phyloP scores from a whole-genome alignment of 164 flowering plant genomes.

The Tetrastigma voinierianum region DNA sequence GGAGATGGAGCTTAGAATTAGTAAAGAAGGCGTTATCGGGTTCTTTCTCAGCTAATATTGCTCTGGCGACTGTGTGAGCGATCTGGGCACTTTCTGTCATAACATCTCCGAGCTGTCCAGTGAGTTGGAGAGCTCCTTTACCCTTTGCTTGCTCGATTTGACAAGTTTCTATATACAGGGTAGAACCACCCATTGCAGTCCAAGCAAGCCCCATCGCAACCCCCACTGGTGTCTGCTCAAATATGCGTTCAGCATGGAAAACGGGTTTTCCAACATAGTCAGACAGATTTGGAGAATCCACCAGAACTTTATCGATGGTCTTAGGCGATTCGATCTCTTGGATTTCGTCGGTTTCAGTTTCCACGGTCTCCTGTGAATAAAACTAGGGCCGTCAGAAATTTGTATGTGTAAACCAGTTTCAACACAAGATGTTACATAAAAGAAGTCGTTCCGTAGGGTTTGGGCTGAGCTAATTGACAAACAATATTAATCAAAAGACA shows the following conservation, averaged over 20 bases:
- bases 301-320: conserved; percentile 49
- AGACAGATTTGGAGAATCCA: conserved; percentile 60
- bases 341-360: conserved; percentile 27
- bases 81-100: conserved; percentile 99
- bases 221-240: conserved; percentile 81
- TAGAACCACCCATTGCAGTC: conserved; percentile 99
- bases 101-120: conserved; percentile 98
- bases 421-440: neutral
- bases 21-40: conserved; percentile 70
- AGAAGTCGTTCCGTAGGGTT: neutral
- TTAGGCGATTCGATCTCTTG: conserved; percentile 37
- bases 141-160: conserved; percentile 83
- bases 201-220: conserved; percentile 99
- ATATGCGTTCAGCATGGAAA: conserved; percentile 92
- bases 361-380: conserved; percentile 37
- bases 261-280: conserved; percentile 97
- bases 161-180: conserved; percentile 83
- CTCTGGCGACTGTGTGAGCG: conserved; percentile 83
- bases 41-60: conserved; percentile 69
- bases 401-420: neutral
- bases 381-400: neutral
- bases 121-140: conserved; percentile 77
- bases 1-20: conserved; percentile 85
- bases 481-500: neutral
- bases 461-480: neutral